These are phyloP conservation scores for Sugiyamaella japonica DNA, from an alignment of 1,139 yeast genomes.

Conservation along the genomic window DNA sequence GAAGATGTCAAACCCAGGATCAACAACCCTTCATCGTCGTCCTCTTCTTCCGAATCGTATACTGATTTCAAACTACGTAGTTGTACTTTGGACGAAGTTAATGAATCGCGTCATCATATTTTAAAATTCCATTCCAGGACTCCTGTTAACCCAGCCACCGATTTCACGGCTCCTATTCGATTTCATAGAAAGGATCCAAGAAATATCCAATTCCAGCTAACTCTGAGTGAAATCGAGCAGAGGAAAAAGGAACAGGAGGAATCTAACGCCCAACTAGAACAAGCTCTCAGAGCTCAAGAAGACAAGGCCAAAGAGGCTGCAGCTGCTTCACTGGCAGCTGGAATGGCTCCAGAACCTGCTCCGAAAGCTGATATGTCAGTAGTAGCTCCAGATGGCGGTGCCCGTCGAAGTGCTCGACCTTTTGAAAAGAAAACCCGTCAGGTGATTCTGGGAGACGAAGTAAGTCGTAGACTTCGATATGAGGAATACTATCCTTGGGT, in stretches of 20 bases:
- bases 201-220: slow-evolving; percentile 80
- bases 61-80: slow-evolving; percentile 73
- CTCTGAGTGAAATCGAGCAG: slow-evolving; percentile 56
- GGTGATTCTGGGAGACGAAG: slow-evolving; percentile 74
- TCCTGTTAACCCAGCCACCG: slow-evolving; percentile 65
- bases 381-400: slow-evolving; percentile 95
- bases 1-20: neutral
- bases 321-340: slow-evolving; percentile 22
- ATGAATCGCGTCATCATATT: slow-evolving; percentile 75
- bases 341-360: slow-evolving; percentile 22
- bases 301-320: slow-evolving; percentile 19
- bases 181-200: slow-evolving; percentile 91
- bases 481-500: slow-evolving; percentile 99
- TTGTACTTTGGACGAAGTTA: slow-evolving; percentile 69
- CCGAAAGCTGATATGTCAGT: slow-evolving; percentile 51
- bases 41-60: slow-evolving; percentile 28
- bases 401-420: slow-evolving; percentile 62
- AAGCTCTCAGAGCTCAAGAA: slow-evolving; percentile 25
- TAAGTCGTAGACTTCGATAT: slow-evolving; percentile 77
- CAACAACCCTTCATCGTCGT: slow-evolving; percentile 9
- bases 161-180: slow-evolving; percentile 79
- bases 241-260: slow-evolving; percentile 25
- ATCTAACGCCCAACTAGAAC: slow-evolving; percentile 38
- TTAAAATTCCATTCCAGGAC: slow-evolving; percentile 75
- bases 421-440: slow-evolving; percentile 85